Evolutionary conservation across 768 basidiomycete species (phyloP), one percentile per base, ranked within the genome.

Genomic region (Serendipita sp.): DNA sequence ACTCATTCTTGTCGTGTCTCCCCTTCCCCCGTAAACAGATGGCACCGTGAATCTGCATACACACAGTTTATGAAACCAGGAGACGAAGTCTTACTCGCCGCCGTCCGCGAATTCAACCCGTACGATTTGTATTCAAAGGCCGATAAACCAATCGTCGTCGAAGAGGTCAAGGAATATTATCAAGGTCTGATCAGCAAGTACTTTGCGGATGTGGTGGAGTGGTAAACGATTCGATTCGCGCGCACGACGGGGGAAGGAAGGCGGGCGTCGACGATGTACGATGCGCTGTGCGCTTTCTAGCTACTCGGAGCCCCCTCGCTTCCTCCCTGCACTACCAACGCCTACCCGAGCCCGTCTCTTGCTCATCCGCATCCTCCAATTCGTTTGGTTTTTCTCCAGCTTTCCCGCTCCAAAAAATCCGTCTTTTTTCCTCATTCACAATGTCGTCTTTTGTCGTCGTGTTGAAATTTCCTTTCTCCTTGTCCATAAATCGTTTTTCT

Each of bases 41-140:
- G 90, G 91, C 92, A 95, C 73, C 80, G 91, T 44, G 92, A 93
- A 70, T 79, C 79, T 62, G 92, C 91, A 0, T 95, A 95, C 75
- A 70, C 72, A 22, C 85, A 93, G 69, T 81, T 95, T 51, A 84
- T 81, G 65, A 84, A 84, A 22, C 42, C 42, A 9, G 26, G 22
- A 61, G 88, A 90, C 71, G 66, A 72, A 63, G 74, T 74, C 61
- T 76, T 81, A 20, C 80, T 90, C 33, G 81, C 78, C 42, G 90
- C 90, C 16, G 90, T 90, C 30, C 79, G 80, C 48, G 85, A 85
- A 0, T 95, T 95, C 80, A 95, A 94, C 73, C 91, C 92, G 0
- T 95, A 94, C 73, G 92, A 94, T 70, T 80, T 96, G 4, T 96
- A 96, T 77, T 87, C 85, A 77, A 95, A 95, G 74, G 82, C 79